phyloP scores from a whole-genome alignment of 345 rosid species.

The Sonneratia caseolaris region DNA sequence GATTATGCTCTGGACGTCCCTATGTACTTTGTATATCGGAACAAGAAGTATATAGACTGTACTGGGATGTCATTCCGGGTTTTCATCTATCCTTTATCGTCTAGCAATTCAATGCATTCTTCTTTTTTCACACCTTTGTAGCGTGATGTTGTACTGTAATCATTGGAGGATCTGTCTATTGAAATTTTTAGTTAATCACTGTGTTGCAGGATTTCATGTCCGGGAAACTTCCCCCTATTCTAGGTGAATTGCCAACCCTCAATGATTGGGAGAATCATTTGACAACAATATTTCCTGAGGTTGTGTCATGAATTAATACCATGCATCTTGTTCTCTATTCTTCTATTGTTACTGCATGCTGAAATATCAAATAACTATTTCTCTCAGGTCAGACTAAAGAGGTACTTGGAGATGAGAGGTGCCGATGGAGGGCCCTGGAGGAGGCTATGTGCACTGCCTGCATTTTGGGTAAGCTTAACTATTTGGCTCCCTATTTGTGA shows the following conservation, averaged over 20 bases:
- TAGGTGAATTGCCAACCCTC: conserved; percentile 86
- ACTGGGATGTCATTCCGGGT: conserved; percentile 96
- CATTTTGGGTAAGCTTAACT: conserved; percentile 68
- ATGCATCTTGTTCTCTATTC: not conserved
- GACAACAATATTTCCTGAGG: conserved; percentile 99
- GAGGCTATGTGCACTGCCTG: conserved; percentile 89
- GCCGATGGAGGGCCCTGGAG: conserved; percentile 99
- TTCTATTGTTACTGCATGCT: conserved; percentile 8
- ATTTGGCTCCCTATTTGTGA: not conserved
- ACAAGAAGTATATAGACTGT: conserved; percentile 82
- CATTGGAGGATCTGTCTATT: not conserved
- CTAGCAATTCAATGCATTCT: conserved; percentile 1
- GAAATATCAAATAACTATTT: conserved; percentile 9
- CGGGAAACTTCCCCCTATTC: conserved; percentile 88
- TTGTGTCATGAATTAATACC: conserved; percentile 16
- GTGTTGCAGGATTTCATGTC: conserved; percentile 77
- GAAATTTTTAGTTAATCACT: not conserved
- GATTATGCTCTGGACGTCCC: conserved; percentile 99
- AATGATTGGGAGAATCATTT: conserved; percentile 97
- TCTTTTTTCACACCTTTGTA: not conserved
- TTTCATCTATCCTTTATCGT: conserved; percentile 35
- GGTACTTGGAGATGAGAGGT: conserved; percentile 99
- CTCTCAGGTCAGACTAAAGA: conserved; percentile 80
- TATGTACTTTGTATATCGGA: conserved; percentile 90
- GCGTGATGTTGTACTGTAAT: not conserved